Evolutionary conservation across 805 yeast species (phyloP).

Genomic region (Candida pseudoglaebosa): DNA sequence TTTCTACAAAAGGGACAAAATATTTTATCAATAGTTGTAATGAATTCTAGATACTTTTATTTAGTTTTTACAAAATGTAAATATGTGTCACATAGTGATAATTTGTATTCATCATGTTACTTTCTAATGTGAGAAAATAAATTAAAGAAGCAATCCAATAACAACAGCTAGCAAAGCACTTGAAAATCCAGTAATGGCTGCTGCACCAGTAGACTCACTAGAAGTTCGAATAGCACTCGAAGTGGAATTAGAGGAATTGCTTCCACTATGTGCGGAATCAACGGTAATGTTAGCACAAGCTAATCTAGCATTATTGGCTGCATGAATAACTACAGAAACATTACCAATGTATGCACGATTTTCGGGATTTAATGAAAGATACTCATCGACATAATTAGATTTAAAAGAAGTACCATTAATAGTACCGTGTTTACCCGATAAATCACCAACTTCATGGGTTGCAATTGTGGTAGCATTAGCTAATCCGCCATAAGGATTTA

Average conservation of each 20-base stretch:
- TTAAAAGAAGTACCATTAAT: slow-evolving; percentile 24
- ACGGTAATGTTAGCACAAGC: slow-evolving; percentile 38
- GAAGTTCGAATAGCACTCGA: not conserved
- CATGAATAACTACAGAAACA: slow-evolving; percentile 36
- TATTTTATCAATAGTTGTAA: no score
- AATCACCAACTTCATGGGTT: slow-evolving; percentile 33
- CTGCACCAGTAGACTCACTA: not conserved
- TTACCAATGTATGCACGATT: slow-evolving; percentile 27
- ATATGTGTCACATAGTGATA: no score
- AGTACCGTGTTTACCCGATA: slow-evolving; percentile 37
- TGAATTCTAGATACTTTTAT: no score
- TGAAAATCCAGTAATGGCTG: not conserved
- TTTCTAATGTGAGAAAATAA: no score
- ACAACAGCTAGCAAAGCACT: not conserved
- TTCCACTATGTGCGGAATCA: slow-evolving; percentile 5
- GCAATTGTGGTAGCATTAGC: slow-evolving; percentile 20
- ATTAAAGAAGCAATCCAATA: not conserved
- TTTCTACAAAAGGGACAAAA: no score
- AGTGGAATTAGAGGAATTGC: not conserved
- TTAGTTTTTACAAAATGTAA: no score
- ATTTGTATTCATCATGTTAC: no score
- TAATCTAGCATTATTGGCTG: slow-evolving; percentile 25
- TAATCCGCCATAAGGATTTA: slow-evolving; percentile 37
- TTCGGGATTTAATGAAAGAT: slow-evolving; percentile 28
- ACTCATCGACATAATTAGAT: slow-evolving; percentile 24